Conservation (phyloP, 176 grass and related monocot species). For the Alloteropsis semialata region DNA sequence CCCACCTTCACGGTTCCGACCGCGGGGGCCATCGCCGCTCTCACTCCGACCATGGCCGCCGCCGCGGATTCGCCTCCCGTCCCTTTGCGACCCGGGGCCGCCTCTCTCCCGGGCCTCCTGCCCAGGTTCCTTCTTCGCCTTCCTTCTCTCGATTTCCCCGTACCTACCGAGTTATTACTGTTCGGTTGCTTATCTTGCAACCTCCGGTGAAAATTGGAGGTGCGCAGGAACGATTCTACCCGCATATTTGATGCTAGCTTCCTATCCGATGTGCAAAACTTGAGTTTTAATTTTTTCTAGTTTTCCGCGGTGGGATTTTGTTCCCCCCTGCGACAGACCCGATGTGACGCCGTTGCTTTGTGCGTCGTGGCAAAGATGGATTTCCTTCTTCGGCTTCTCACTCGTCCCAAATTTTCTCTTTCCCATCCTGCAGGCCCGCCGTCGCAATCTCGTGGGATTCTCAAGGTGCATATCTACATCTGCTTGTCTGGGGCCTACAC, state of each 20-base stretch:
- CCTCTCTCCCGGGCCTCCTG: not conserved
- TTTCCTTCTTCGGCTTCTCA: not conserved
- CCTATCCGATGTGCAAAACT: not conserved
- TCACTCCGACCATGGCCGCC: not conserved
- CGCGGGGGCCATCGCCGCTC: not conserved
- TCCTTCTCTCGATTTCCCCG: not conserved
- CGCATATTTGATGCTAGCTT: not conserved
- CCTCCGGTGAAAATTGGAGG: not conserved
- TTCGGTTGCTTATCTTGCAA: not conserved
- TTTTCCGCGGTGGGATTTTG: not conserved
- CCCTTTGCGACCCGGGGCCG: not conserved
- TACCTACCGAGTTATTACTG: not conserved
- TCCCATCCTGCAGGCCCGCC: constrained; percentile 27
- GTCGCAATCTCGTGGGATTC: constrained; percentile 33
- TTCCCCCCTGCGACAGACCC: not conserved
- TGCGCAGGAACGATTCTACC: not conserved
- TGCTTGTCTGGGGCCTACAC: not conserved
- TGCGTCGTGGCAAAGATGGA: not conserved
- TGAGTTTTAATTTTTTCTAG: too few species aligned
- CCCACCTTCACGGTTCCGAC: too few species aligned
- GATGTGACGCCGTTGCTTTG: not conserved
- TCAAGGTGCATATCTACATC: constrained; percentile 15
- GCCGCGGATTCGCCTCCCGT: not conserved
- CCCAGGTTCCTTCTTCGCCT: not conserved
- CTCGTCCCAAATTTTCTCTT: constrained; percentile 9